Evolutionary conservation across 2,329 filamentous ascomycete species (phyloP).

Genomic region (Colletotrichum noveboracense): DNA sequence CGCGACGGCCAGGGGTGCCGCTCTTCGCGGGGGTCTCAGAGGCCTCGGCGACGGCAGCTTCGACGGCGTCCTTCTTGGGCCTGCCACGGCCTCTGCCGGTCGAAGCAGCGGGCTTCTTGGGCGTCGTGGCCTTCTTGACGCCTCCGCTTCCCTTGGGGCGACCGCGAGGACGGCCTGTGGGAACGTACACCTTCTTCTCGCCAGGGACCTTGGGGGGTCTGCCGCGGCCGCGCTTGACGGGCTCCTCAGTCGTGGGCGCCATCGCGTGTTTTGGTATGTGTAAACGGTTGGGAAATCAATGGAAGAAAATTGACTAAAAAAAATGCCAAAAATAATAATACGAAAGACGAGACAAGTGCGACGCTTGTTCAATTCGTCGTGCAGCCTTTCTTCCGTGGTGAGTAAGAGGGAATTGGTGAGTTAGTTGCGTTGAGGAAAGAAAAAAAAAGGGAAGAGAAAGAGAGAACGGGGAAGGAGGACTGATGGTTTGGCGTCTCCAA

Average conservation of each 20-base stretch:
- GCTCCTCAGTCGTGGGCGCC: slow-evolving; percentile 20
- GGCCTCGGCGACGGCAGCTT: slow-evolving; percentile 1
- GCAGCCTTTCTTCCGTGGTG: neutral
- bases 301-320: neutral
- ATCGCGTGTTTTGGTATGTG: slow-evolving; percentile 1
- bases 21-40: neutral
- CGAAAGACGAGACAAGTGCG: neutral
- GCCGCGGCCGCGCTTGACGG: slow-evolving; percentile 39
- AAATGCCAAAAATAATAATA: neutral
- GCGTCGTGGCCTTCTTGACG: slow-evolving; percentile 30
- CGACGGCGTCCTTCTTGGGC: slow-evolving; percentile 31
- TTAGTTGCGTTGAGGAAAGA: neutral
- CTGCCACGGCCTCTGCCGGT: slow-evolving; percentile 31
- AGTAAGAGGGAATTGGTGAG: neutral
- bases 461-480: neutral
- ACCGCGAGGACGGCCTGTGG: slow-evolving; percentile 52
- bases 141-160: slow-evolving; percentile 48
- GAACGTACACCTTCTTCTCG: slow-evolving; percentile 39
- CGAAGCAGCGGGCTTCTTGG: slow-evolving; percentile 3
- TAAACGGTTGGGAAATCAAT: neutral
- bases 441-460: neutral
- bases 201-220: slow-evolving; percentile 44
- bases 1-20: slow-evolving; percentile 26
- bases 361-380: neutral
- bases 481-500: neutral